phyloP scores from a whole-genome alignment of 2,329 filamentous ascomycete genomes.

The Penicillium sp. region DNA sequence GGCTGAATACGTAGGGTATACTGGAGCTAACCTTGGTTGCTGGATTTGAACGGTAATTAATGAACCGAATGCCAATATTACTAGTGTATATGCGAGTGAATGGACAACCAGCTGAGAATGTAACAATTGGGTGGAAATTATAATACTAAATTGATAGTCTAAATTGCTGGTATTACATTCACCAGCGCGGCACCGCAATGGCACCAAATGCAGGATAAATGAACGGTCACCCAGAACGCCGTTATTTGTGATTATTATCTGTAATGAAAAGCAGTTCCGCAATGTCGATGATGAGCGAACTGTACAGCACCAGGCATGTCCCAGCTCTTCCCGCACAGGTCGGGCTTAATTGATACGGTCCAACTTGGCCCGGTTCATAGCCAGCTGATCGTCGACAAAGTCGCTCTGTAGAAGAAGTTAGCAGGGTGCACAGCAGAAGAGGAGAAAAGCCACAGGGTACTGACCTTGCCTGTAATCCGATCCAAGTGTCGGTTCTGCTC shows the following conservation, averaged over 20 bases:
- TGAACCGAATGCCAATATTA: no score
- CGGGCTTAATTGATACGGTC: constrained; percentile 56
- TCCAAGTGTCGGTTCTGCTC: constrained; percentile 78
- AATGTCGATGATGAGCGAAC: constrained; percentile 21
- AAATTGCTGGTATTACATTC: constrained; percentile 15
- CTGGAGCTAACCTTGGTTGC: no score
- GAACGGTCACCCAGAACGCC: constrained; percentile 26
- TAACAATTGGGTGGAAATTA: constrained; percentile 11
- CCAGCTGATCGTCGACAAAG: constrained; percentile 78
- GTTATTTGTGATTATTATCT: constrained; percentile 22
- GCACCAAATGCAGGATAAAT: constrained; percentile 10
- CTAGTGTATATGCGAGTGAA: no score
- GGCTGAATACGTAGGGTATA: no score
- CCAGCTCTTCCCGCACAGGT: constrained; percentile 15
- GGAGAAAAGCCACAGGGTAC: constrained; percentile 21
- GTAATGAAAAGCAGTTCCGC: constrained; percentile 5
- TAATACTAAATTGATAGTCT: constrained; percentile 22
- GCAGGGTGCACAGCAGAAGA: constrained; percentile 6
- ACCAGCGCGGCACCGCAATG: constrained; percentile 2
- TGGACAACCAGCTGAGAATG: no score
- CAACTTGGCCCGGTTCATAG: constrained; percentile 74
- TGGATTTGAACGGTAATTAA: no score
- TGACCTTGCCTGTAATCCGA: constrained; percentile 76
- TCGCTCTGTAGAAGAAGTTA: constrained; percentile 66
- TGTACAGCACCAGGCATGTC: constrained; percentile 37